phyloP scores from a whole-genome alignment of 2,329 filamentous ascomycete genomes.

The Aureobasidium lini region DNA sequence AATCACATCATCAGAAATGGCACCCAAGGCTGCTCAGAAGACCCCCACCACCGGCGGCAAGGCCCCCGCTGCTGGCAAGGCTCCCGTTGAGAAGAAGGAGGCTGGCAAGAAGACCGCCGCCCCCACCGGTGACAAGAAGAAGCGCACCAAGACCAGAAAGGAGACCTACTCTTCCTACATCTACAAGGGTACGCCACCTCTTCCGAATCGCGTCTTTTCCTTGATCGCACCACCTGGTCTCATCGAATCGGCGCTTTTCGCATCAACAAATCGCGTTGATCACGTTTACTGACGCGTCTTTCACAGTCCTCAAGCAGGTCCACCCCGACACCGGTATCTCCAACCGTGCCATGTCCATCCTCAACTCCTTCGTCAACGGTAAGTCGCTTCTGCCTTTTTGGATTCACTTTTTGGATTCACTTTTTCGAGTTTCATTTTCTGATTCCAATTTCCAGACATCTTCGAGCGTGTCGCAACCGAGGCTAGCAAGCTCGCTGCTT shows the following conservation, averaged over 20 bases:
- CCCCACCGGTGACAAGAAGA: constrained; percentile 97
- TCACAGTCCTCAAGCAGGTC: constrained; percentile 89
- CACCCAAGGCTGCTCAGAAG: constrained; percentile 97
- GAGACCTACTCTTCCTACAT: constrained; percentile 99
- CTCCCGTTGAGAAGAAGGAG: constrained; percentile 97
- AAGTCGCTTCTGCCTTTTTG: constrained; percentile 32
- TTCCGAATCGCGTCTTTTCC: constrained; percentile 15
- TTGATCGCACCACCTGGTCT: constrained; percentile 17
- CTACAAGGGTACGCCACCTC: constrained; percentile 74
- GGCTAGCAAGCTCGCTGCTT: constrained; percentile 96
- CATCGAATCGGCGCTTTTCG: constrained; percentile 10
- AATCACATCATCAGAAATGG: constrained; percentile 60
- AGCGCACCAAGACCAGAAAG: constrained; percentile 99
- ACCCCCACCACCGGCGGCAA: constrained; percentile 91
- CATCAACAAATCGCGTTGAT: constrained; percentile 11
- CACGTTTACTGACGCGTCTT: constrained; percentile 32
- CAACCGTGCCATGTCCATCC: constrained; percentile 98
- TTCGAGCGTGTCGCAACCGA: constrained; percentile 99
- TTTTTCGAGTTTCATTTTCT: constrained; percentile 16
- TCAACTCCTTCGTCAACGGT: constrained; percentile 99
- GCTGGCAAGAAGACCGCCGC: constrained; percentile 98
- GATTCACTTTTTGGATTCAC: constrained; percentile 9
- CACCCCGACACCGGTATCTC: constrained; percentile 99
- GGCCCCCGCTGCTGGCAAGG: constrained; percentile 66
- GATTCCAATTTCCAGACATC: constrained; percentile 59